Base-by-base conservation (phyloP, 768 basidiomycete species). In the Neoboletus brunneissimus region DNA sequence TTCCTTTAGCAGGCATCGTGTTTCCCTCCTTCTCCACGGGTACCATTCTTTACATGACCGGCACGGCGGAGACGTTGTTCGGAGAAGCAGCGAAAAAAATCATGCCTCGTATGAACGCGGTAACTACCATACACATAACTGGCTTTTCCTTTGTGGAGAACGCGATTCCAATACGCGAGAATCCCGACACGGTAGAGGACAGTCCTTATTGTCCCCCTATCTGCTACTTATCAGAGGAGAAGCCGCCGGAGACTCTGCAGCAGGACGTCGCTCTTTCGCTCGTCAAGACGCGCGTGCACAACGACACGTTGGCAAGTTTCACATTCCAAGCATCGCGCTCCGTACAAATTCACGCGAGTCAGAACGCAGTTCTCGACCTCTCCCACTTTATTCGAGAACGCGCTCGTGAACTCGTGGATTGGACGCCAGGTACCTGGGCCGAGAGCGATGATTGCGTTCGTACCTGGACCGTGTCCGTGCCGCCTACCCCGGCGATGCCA, bases 131-230 rank as follows among this genome's bases (percentile, higher is more conserved):
- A 46, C 63, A 67, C 51, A 73, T 78, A 7, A 84, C 81, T 0
- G 84, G 83, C 5, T 85, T 78, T 62, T 73, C 72, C 13, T 75
- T 81, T 48, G 79, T 86, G 10, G 69, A 73, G 25, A 72, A 85
- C 51, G 84, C 83, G 0, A 69, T 86, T 16, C 84, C 85, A 0
- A 64, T 81, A 22, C 77, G 84, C 16, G 77, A 81, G 62, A 63
- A 61, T 1, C 68, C 72, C 0, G 69, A 65, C 20, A 67, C 56
- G 1, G 48, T 63, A 3, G 62, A 68, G 45, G 56, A 59, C 20
- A 78, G 82, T 52, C 82, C 84, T 5, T 85, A 86, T 67, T 85
- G 82, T 62, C 84, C 85, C 1, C 83, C 84, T 1, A 64, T 85
- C 45, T 76, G 74, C 25, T 73, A 76, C 32, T 73, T 87, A 4